Percentiles rank a stretch among this genome's conserved stretches.
Evolutionary conservation across 345 rosid species (phyloP).

Genomic region (Bruguiera parviflora): DNA sequence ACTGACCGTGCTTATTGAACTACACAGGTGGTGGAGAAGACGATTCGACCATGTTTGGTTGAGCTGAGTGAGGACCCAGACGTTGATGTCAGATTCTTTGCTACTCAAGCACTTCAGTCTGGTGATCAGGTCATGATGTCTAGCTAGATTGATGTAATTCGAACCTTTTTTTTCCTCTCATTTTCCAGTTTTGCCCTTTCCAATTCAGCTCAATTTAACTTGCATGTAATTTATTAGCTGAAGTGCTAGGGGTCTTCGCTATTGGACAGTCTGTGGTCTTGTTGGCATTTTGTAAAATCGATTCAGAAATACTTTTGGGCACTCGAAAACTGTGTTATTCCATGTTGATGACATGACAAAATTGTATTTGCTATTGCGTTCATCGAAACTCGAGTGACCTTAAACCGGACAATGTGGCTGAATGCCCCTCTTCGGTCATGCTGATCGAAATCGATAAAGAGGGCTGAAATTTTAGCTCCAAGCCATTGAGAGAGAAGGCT

Average conservation of each 20-base stretch:
- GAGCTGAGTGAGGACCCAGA: conserved; percentile 92
- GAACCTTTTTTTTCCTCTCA: background rate
- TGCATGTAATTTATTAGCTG: conserved; percentile 15
- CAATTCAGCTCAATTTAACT: conserved; percentile 10
- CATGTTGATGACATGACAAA: background rate
- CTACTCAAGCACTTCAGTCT: conserved; percentile 76
- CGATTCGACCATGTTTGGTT: conserved; percentile 69
- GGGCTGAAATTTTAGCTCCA: too few species aligned
- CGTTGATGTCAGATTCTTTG: conserved; percentile 83
- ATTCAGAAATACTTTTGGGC: background rate
- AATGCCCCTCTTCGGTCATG: too few species aligned
- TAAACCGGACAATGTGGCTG: too few species aligned
- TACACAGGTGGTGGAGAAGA: conserved; percentile 70
- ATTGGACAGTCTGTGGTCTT: conserved; percentile 2
- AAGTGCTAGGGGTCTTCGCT: conserved; percentile 7
- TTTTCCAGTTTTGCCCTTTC: background rate
- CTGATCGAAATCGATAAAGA: too few species aligned
- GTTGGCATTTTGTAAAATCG: background rate
- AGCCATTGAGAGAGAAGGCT: too few species aligned
- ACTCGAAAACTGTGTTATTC: background rate
- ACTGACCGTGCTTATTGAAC: background rate
- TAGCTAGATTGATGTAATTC: conserved; percentile 34
- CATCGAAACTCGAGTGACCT: too few species aligned
- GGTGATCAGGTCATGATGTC: conserved; percentile 79
- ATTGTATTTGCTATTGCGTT: too few species aligned